Evolutionary conservation across 345 rosid genomes (phyloP).

Genomic region (Rhodamnia argentea): DNA sequence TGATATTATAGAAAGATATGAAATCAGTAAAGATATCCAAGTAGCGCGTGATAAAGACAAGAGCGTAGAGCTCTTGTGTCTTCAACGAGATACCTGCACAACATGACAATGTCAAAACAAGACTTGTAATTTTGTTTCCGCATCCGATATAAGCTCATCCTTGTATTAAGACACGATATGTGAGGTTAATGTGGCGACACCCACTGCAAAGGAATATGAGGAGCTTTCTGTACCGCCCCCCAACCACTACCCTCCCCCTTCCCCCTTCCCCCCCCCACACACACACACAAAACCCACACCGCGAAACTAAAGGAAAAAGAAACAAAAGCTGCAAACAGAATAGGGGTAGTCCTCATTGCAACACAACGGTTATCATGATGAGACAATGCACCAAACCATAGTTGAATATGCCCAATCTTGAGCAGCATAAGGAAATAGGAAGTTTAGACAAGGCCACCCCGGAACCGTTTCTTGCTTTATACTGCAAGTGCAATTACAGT

Average conservation of each 20-base stretch:
- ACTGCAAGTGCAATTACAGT: background rate
- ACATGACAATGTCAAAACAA: background rate
- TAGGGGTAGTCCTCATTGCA: background rate
- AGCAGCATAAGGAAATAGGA: background rate
- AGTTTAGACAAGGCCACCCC: background rate
- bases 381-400: background rate
- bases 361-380: background rate
- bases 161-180: background rate
- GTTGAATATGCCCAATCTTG: background rate
- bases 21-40: slow-evolving; percentile 71
- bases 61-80: slow-evolving; percentile 76
- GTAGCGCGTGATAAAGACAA: slow-evolving; percentile 68
- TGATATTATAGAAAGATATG: slow-evolving; percentile 57
- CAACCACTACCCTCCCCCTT: too few relatives aligned
- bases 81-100: slow-evolving; percentile 68
- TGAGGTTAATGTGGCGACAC: background rate
- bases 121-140: background rate
- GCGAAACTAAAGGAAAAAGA: background rate
- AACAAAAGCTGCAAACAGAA: background rate
- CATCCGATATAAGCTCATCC: background rate
- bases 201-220: background rate
- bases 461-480: background rate
- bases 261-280: too few relatives aligned
- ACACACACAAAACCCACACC: too few relatives aligned
- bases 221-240: background rate